Evolutionary conservation across 257 asterid species (phyloP).

Genomic region (Scutellaria baicalensis): DNA sequence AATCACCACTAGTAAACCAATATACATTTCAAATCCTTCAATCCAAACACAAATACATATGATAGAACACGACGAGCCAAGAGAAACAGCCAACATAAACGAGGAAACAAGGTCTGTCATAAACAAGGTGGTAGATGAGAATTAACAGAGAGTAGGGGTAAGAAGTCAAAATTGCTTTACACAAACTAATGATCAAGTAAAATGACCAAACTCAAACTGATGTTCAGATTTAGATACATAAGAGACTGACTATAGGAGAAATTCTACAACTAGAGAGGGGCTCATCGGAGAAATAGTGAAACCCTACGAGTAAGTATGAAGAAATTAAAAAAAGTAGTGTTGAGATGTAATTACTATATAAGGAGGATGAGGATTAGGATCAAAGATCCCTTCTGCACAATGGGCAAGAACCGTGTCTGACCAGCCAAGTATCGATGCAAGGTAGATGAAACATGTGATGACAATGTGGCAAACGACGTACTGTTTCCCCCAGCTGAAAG

Average conservation of each 20-base stretch:
- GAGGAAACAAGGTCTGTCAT: background rate
- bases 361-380: slow-evolving; percentile 15
- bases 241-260: slow-evolving; percentile 3
- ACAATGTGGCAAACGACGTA: slow-evolving; percentile 80
- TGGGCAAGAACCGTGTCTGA: slow-evolving; percentile 96
- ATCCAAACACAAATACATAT: too few relatives aligned
- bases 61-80: background rate
- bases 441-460: slow-evolving; percentile 92
- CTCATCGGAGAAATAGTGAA: slow-evolving; percentile 20
- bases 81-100: too few relatives aligned
- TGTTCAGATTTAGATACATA: slow-evolving; percentile 28
- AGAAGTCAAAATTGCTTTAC: slow-evolving; percentile 39
- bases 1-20: too few relatives aligned
- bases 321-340: slow-evolving; percentile 27
- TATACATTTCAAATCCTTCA: too few relatives aligned
- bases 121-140: background rate
- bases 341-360: slow-evolving; percentile 13
- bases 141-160: background rate
- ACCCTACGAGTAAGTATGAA: slow-evolving; percentile 29
- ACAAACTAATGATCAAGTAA: slow-evolving; percentile 34
- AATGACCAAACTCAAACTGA: slow-evolving; percentile 23
- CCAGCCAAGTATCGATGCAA: slow-evolving; percentile 93
- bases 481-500: slow-evolving; percentile 83
- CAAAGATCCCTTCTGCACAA: slow-evolving; percentile 94
- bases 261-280: slow-evolving; percentile 22